phyloP scores from a whole-genome alignment of 441 rosid genomes.

The Populus tomentosa region DNA sequence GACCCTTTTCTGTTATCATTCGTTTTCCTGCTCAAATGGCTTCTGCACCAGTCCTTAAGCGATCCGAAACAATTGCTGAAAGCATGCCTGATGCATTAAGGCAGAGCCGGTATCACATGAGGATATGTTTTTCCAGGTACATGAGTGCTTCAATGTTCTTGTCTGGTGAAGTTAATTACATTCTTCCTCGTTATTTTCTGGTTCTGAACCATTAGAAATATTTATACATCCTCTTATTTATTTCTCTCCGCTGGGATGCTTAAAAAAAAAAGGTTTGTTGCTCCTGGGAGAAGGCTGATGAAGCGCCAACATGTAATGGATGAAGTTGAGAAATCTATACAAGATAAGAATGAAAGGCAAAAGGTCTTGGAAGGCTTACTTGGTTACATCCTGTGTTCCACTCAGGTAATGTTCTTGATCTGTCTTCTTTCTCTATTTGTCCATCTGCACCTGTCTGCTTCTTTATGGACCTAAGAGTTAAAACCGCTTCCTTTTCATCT shows the following conservation, averaged over 20 bases:
- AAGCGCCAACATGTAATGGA: conserved; percentile 60
- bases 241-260: background rate
- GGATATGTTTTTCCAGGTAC: conserved; percentile 43
- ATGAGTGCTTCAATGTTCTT: background rate
- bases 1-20: background rate
- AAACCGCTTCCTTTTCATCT: background rate
- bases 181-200: background rate
- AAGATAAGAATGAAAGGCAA: conserved; percentile 49
- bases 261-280: conserved; percentile 40
- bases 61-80: conserved; percentile 39
- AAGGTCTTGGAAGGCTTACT: conserved; percentile 67
- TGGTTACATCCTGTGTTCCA: conserved; percentile 67
- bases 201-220: background rate
- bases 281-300: conserved; percentile 62
- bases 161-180: background rate
- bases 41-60: conserved; percentile 22
- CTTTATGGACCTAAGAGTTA: background rate
- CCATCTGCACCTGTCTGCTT: background rate
- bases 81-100: conserved; percentile 49
- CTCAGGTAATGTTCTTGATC: conserved; percentile 39
- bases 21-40: conserved; percentile 17
- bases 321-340: conserved; percentile 57
- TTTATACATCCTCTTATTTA: background rate
- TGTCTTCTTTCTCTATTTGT: background rate
- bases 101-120: conserved; percentile 42